Evolutionary conservation across 495 filamentous ascomycete species (phyloP).

Genomic region (Saxophila tyrrhenica): DNA sequence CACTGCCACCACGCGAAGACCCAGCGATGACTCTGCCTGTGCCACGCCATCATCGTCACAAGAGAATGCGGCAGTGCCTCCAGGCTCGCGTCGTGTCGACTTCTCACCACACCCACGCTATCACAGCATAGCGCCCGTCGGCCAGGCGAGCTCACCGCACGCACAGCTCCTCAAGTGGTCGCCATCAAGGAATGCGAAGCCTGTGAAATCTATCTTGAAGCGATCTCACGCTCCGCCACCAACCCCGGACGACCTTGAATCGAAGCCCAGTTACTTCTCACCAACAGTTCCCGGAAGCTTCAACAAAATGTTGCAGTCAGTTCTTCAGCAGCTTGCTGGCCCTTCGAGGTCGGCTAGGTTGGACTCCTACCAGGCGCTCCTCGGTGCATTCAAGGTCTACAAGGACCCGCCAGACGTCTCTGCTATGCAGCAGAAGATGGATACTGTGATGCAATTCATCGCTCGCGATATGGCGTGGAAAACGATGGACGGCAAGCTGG

Average conservation of each 20-base stretch:
- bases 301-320: constrained; percentile 72
- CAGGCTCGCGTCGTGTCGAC: constrained; percentile 42
- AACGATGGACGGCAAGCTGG: constrained; percentile 6
- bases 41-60: constrained; percentile 36
- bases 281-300: constrained; percentile 35
- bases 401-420: constrained; percentile 57
- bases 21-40: constrained; percentile 22
- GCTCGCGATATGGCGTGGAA: constrained; percentile 48
- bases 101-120: constrained; percentile 58
- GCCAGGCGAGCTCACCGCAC: constrained; percentile 34
- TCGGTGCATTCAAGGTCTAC: constrained; percentile 63
- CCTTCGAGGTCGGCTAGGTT: constrained; percentile 54
- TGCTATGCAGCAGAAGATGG: constrained; percentile 63
- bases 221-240: constrained; percentile 26
- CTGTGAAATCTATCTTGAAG: constrained; percentile 83
- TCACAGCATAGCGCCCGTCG: constrained; percentile 44
- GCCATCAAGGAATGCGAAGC: constrained; percentile 52
- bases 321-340: constrained; percentile 64
- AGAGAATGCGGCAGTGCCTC: constrained; percentile 26
- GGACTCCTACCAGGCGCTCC: constrained; percentile 78
- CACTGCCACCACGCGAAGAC: not conserved
- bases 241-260: constrained; percentile 18
- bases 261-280: constrained; percentile 21
- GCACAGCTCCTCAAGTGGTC: constrained; percentile 37
- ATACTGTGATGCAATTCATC: constrained; percentile 62